Evolutionary conservation across 495 filamentous ascomycete species (phyloP), one percentile per base, ranked within the genome.

Genomic region (Aspergillus panamensis): DNA sequence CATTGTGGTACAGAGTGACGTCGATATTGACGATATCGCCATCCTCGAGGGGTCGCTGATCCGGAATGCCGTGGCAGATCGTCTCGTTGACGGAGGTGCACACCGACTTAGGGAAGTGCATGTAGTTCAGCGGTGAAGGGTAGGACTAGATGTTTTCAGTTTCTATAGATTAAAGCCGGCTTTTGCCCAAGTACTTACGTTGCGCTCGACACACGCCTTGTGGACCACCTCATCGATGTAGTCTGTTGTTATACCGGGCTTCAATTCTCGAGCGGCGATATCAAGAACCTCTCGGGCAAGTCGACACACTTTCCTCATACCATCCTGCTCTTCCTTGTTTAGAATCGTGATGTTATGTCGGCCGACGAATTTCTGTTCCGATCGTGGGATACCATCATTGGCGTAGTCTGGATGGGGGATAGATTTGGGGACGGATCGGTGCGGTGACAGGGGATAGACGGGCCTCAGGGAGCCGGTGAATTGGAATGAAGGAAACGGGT

Each of bases 61-160:
- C 91, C 16, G 91, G 91, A 54, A 96, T 95, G 52, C 91, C 91
- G 77, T 96, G 91, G 74, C 91, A 95, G 67, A 99, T 97, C 55
- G 96, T 87, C 74, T 99, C 94, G 77, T 99, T 99, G 58, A 88
- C 68, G 2, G 92, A 96, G 1, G 92, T 97, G 73, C 94, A 99
- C 45, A 97, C 86, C 1, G 94, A 99, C 78, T 99, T 99, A 55
- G 94, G 94, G 77, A 97, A 99, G 70, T 91, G 79, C 78, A 86
- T 85, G 71, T 99, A 99, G 77, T 99, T 99, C 8, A 99, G 75
- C 2, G 93, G 91, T 0, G 94, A 99, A 0, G 94, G 94, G 65
- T 99, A 99, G 12, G 92, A 89, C 94, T 97, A 53, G 17, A 29
- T 3, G n/a, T 8, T 13, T 3, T 55, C 45, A 54, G 49, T 33